These are phyloP conservation scores for Ploettnerulaceae sp. DNA, from an alignment of 2,329 filamentous ascomycete genomes.

Conservation along the genomic window DNA sequence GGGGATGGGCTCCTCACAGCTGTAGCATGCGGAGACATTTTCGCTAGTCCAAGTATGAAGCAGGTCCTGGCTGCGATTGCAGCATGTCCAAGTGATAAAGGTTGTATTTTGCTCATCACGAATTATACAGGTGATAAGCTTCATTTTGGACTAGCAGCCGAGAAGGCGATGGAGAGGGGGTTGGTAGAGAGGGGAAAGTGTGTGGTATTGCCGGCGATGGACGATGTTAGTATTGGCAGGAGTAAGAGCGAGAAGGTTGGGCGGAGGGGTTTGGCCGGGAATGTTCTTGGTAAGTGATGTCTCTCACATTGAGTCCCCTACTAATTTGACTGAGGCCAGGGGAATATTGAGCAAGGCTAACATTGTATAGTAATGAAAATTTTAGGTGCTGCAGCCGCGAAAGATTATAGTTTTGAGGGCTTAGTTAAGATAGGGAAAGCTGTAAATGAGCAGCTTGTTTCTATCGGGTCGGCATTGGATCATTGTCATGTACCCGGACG, in stretches of 20 bases:
- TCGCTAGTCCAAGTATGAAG: slow-evolving; percentile 58
- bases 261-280: slow-evolving; percentile 56
- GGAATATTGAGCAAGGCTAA: neutral
- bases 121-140: slow-evolving; percentile 47
- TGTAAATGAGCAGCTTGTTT: slow-evolving; percentile 37
- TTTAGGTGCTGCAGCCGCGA: slow-evolving; percentile 27
- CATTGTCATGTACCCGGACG: slow-evolving; percentile 49
- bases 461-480: slow-evolving; percentile 46
- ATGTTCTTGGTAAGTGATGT: slow-evolving; percentile 47
- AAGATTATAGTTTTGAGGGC: slow-evolving; percentile 24
- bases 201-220: slow-evolving; percentile 55
- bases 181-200: slow-evolving; percentile 36
- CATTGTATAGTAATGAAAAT: slow-evolving; percentile 36
- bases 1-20: slow-evolving; percentile 57
- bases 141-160: slow-evolving; percentile 40
- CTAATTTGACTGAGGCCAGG: neutral
- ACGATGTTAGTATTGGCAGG: slow-evolving; percentile 60
- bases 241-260: slow-evolving; percentile 52
- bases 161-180: slow-evolving; percentile 40
- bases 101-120: slow-evolving; percentile 56
- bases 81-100: slow-evolving; percentile 48
- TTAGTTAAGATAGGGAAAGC: slow-evolving; percentile 28
- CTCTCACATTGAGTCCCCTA: neutral
- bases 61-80: slow-evolving; percentile 57
- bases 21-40: slow-evolving; percentile 57